phyloP scores from a whole-genome alignment of 352 stramenopile species.

The Blastocystis sp. region DNA sequence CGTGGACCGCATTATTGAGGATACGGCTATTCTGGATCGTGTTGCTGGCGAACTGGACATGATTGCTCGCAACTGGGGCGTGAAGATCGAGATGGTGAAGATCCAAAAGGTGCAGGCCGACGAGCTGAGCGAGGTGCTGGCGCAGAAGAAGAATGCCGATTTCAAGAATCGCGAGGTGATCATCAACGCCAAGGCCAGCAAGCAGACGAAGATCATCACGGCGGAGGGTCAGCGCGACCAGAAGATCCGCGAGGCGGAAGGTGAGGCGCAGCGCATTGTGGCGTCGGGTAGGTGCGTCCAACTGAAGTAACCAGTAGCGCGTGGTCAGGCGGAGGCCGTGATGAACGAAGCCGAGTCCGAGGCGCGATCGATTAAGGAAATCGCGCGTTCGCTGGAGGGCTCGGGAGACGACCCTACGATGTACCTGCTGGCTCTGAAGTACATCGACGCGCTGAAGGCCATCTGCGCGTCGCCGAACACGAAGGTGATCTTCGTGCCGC shows the following conservation, averaged over 20 bases:
- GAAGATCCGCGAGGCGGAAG: conserved; percentile 73
- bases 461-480: conserved; percentile 63
- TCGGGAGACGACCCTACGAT: conserved; percentile 71
- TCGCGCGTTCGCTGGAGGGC: conserved; percentile 70
- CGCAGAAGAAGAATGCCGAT: conserved; percentile 73
- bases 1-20: conserved; percentile 73
- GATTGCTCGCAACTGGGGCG: conserved; percentile 71
- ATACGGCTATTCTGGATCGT: conserved; percentile 72
- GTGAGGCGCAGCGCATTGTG: conserved; percentile 71
- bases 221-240: conserved; percentile 72
- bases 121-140: conserved; percentile 71
- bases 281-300: conserved; percentile 61
- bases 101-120: conserved; percentile 73
- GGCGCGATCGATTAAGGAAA: conserved; percentile 70
- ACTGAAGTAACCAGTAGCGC: conserved; percentile 56
- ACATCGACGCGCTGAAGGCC: conserved; percentile 72
- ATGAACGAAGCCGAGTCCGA: conserved; percentile 72
- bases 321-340: conserved; percentile 72
- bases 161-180: conserved; percentile 74
- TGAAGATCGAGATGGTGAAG: conserved; percentile 73
- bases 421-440: conserved; percentile 73
- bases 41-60: conserved; percentile 71
- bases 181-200: conserved; percentile 72
- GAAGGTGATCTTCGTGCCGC: conserved; percentile 71
- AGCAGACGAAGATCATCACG: conserved; percentile 73